Conservation (phyloP, 345 rosid genomes). For the Arabis alpina region DNA sequence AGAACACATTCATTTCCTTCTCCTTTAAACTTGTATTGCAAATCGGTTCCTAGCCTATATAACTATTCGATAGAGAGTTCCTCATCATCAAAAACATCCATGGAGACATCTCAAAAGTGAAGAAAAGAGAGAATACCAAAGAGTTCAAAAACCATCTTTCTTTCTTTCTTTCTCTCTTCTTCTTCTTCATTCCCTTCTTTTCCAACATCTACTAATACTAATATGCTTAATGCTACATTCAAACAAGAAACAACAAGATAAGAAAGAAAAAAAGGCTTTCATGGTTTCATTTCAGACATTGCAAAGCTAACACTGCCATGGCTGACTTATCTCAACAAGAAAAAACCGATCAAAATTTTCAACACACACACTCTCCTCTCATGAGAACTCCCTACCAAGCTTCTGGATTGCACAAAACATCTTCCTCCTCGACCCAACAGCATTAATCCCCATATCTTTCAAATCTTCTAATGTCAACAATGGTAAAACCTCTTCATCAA, state of each 20-base stretch:
- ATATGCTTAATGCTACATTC: conserved; percentile 25
- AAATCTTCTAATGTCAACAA: conserved; percentile 88
- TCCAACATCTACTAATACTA: conserved; percentile 40
- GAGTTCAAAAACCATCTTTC: conserved; percentile 12
- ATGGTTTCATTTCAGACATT: conserved; percentile 55
- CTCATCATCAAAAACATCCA: conserved; percentile 1
- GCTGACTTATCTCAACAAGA: conserved; percentile 40
- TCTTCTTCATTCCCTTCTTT: conserved; percentile 2
- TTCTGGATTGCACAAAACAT: conserved; percentile 79
- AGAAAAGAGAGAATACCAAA: conserved; percentile 15
- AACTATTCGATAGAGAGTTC: not conserved
- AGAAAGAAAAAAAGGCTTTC: conserved; percentile 31
- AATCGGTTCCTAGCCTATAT: conserved; percentile 7
- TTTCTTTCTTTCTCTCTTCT: not conserved
- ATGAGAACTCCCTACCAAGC: conserved; percentile 80
- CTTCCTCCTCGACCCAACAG: conserved; percentile 88
- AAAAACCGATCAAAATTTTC: conserved; percentile 25
- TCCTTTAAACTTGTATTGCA: conserved; percentile 17
- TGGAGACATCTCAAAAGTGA: not conserved
- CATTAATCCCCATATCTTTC: conserved; percentile 91
- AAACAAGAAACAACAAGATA: conserved; percentile 19
- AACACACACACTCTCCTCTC: conserved; percentile 29
- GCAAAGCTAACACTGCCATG: conserved; percentile 56
- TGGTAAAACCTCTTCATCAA: conserved; percentile 84
- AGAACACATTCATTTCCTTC: conserved; percentile 11